Percentiles rank a stretch among this genome's conserved stretches.
phyloP scores from a whole-genome alignment of 331 rosid genomes.

The Quercus tomentella region DNA sequence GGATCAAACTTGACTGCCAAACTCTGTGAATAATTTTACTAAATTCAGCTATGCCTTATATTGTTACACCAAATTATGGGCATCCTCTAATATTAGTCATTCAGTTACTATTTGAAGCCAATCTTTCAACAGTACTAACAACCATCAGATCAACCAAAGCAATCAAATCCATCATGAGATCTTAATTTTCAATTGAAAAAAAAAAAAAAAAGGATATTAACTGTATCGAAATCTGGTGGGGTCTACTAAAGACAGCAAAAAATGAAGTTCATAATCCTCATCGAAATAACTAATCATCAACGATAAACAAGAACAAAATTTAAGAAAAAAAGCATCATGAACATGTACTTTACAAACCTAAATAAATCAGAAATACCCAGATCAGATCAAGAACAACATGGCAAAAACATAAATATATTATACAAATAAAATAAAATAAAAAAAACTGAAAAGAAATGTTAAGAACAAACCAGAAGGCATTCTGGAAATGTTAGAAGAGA shows the following conservation, averaged over 20 bases:
- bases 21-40: not conserved
- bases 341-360: not conserved
- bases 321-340: constrained; percentile 2
- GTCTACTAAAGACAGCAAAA: constrained; percentile 26
- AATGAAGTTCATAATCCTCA: constrained; percentile 4
- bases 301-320: not conserved
- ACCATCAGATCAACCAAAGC: constrained; percentile 20
- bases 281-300: constrained; percentile 2
- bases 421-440: not conserved
- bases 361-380: constrained; percentile 29
- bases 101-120: constrained; percentile 10
- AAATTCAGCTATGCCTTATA: constrained; percentile 11
- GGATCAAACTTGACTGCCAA: not conserved
- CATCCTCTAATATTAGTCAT: not conserved
- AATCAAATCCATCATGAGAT: constrained; percentile 32
- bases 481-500: constrained; percentile 53
- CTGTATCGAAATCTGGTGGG: constrained; percentile 28
- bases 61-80: not conserved
- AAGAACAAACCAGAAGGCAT: constrained; percentile 71
- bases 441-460: not conserved
- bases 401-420: not conserved
- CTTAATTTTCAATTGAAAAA: constrained; percentile 19
- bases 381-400: constrained; percentile 43
- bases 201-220: constrained; percentile 5
- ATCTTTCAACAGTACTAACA: not conserved